phyloP scores from a whole-genome alignment of 2,329 filamentous ascomycete genomes.

The Apiospora saccharicola region DNA sequence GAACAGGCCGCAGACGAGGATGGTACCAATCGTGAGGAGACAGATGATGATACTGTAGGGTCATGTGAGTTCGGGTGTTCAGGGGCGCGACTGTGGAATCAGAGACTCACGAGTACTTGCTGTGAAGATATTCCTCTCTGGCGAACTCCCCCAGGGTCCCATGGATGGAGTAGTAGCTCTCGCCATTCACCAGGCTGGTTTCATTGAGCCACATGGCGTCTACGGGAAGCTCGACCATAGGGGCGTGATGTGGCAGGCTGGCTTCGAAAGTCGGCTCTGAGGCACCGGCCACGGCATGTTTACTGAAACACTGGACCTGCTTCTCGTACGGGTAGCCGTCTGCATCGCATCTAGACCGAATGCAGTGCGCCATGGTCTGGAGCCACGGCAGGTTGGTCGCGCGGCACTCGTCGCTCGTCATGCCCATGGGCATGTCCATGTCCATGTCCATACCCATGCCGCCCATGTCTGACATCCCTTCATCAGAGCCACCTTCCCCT shows the following conservation, averaged over 20 bases:
- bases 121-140: slow-evolving; percentile 39
- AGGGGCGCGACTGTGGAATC: no score
- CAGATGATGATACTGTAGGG: slow-evolving; percentile 31
- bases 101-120: slow-evolving; percentile 40
- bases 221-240: slow-evolving; percentile 33
- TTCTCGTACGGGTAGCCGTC: slow-evolving; percentile 33
- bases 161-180: slow-evolving; percentile 38
- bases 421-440: slow-evolving; percentile 35
- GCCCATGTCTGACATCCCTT: slow-evolving; percentile 27
- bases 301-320: slow-evolving; percentile 40
- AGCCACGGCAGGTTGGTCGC: slow-evolving; percentile 32
- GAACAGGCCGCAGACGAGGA: slow-evolving; percentile 31
- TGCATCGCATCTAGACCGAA: slow-evolving; percentile 29
- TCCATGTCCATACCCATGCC: slow-evolving; percentile 34
- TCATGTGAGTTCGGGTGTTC: background rate
- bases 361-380: slow-evolving; percentile 35
- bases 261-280: slow-evolving; percentile 36
- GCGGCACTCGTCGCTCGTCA: slow-evolving; percentile 32
- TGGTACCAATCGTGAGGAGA: slow-evolving; percentile 33
- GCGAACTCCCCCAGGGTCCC: slow-evolving; percentile 40
- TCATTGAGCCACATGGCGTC: slow-evolving; percentile 40
- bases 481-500: background rate
- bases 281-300: slow-evolving; percentile 33
- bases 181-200: slow-evolving; percentile 40
- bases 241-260: slow-evolving; percentile 34